phyloP scores from a whole-genome alignment of 176 grass and related monocot species.

The sorghum (Sorghum bicolor) region Sorghum_bicolor_NCBIv3 NC_012874.2:6417501-6418000 shows the following conservation, averaged over 20 bases:
- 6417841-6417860: not conserved
- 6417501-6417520: no score
- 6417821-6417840: not conserved
- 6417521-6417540: not conserved
- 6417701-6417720: not conserved
- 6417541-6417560: not conserved
- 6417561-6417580: not conserved
- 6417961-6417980: not conserved
- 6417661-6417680: conserved; percentile 9
- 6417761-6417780: conserved; percentile 53
- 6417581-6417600: not conserved
- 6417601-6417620: conserved; percentile 1
- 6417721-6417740: not conserved
- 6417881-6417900: not conserved
- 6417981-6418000: not conserved
- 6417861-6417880: not conserved
- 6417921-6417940: not conserved
- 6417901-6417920: not conserved
- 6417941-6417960: not conserved
- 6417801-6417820: not conserved
- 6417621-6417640: conserved; percentile 41
- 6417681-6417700: conserved; percentile 32
- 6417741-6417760: not conserved
- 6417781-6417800: conserved; percentile 10
- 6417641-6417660: not conserved